These are phyloP conservation scores for Boeremia lycopersici DNA, from an alignment of 2,329 filamentous ascomycete species.

Conservation along the genomic window DNA sequence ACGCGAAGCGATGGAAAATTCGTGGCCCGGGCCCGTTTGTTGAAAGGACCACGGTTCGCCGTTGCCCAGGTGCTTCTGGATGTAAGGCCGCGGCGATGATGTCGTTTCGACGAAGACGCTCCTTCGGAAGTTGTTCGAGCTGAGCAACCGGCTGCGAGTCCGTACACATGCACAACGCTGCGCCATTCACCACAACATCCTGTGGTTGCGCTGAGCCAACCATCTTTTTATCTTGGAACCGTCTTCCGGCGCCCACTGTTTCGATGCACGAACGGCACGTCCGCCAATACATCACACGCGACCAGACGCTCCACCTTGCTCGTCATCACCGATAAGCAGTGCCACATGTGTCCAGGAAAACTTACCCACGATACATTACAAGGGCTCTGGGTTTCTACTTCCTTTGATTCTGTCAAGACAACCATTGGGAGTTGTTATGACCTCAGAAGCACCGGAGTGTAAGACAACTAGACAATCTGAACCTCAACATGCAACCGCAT, in stretches of 20 bases:
- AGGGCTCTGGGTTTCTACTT: neutral
- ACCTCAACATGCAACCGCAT: too few species aligned
- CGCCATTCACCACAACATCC: neutral
- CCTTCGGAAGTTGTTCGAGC: slow-evolving; percentile 7
- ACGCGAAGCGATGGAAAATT: slow-evolving; percentile 16
- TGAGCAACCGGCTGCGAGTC: neutral
- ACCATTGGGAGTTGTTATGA: neutral
- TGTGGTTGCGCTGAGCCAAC: slow-evolving; percentile 4
- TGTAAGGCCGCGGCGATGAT: slow-evolving; percentile 11
- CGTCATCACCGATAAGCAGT: slow-evolving; percentile 10
- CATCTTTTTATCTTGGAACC: slow-evolving; percentile 2
- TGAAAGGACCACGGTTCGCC: slow-evolving; percentile 19
- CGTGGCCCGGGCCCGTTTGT: slow-evolving; percentile 12
- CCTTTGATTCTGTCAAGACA: neutral
- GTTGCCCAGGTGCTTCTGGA: slow-evolving; percentile 20
- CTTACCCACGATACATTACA: neutral
- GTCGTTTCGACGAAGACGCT: slow-evolving; percentile 2
- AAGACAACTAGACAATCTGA: neutral
- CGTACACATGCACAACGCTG: neutral
- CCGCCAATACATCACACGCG: slow-evolving; percentile 9
- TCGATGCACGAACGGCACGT: slow-evolving; percentile 12
- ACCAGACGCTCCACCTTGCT: slow-evolving; percentile 8
- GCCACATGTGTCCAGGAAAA: neutral
- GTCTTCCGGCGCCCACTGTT: slow-evolving; percentile 14
- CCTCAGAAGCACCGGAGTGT: neutral